Evolutionary conservation across 1,284 basidiomycete species (phyloP).

Genomic region (Afroboletus lepidellus): DNA sequence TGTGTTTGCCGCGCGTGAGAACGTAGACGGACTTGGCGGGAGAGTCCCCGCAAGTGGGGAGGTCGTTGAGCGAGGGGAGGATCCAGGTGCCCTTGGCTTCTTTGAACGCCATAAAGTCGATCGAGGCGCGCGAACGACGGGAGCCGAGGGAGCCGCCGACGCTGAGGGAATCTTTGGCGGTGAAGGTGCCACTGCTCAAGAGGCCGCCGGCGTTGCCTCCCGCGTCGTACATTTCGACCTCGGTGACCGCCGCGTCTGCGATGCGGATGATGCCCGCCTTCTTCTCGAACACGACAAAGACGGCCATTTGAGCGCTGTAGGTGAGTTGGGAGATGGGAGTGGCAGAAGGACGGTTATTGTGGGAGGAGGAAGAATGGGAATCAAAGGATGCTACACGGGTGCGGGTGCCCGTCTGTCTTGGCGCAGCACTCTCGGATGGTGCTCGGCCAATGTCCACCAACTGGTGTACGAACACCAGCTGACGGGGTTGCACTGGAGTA

Average conservation of each 20-base stretch:
- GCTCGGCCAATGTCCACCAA: slow-evolving; percentile 51
- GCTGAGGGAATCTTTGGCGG: slow-evolving; percentile 24
- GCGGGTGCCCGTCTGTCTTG: slow-evolving; percentile 29
- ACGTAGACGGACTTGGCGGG: slow-evolving; percentile 49
- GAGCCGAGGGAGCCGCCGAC: slow-evolving; percentile 16
- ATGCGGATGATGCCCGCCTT: slow-evolving; percentile 77
- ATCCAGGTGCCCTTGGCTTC: slow-evolving; percentile 55
- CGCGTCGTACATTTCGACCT: slow-evolving; percentile 66
- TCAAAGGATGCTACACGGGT: slow-evolving; percentile 27
- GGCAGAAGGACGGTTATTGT: slow-evolving; percentile 20
- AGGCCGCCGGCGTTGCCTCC: slow-evolving; percentile 29
- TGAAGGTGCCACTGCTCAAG: slow-evolving; percentile 26
- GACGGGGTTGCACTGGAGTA: slow-evolving; percentile 63
- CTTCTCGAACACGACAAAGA: slow-evolving; percentile 81
- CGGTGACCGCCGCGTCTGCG: slow-evolving; percentile 73
- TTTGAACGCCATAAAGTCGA: slow-evolving; percentile 47
- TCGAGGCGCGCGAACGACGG: slow-evolving; percentile 52
- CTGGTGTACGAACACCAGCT: slow-evolving; percentile 68
- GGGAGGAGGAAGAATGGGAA: slow-evolving; percentile 9
- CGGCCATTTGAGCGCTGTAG: slow-evolving; percentile 66
- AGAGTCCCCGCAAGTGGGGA: slow-evolving; percentile 40
- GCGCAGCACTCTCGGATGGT: slow-evolving; percentile 40
- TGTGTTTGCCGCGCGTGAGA: slow-evolving; percentile 65
- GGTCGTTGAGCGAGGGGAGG: slow-evolving; percentile 47
- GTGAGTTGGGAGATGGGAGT: slow-evolving; percentile 34